A percentile compares a stretch with the other conserved stretches of the same genome.
These are phyloP conservation scores for Metarhizium brunneum DNA, from an alignment of 2,329 filamentous ascomycete species.

Conservation along the genomic window DNA sequence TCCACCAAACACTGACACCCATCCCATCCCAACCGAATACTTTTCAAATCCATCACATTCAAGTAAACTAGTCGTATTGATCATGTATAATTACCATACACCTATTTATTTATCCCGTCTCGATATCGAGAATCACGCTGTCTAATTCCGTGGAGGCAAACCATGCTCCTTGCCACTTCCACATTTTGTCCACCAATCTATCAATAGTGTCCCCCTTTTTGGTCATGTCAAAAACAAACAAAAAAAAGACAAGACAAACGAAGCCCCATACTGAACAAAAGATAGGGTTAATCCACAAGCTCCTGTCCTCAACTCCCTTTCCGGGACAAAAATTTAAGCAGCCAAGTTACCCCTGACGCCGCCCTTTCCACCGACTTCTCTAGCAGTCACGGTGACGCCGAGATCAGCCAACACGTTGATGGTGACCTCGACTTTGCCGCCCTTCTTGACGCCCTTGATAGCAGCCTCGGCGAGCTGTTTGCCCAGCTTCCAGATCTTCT, in stretches of 20 bases:
- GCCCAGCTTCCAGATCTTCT: slow-evolving; percentile 88
- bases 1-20: too few relatives aligned
- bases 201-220: background rate
- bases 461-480: slow-evolving; percentile 76
- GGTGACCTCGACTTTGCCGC: slow-evolving; percentile 85
- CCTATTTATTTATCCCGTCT: background rate
- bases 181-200: background rate
- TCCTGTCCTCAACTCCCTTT: background rate
- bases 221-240: background rate
- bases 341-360: slow-evolving; percentile 59
- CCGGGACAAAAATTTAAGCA: slow-evolving; percentile 11
- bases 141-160: background rate
- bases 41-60: too few relatives aligned
- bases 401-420: slow-evolving; percentile 80
- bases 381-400: slow-evolving; percentile 66
- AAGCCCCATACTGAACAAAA: background rate
- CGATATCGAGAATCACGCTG: background rate
- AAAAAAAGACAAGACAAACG: too few relatives aligned
- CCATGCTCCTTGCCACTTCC: background rate
- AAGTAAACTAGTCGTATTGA: background rate
- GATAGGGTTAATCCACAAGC: background rate
- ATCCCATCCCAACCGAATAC: too few relatives aligned
- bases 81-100: background rate
- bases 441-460: slow-evolving; percentile 76
- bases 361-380: slow-evolving; percentile 81